Evolutionary conservation across 75 land plant genomes (phyloP), one percentile per base, ranked within the genome.

Genomic region (Pinus taeda): DNA sequence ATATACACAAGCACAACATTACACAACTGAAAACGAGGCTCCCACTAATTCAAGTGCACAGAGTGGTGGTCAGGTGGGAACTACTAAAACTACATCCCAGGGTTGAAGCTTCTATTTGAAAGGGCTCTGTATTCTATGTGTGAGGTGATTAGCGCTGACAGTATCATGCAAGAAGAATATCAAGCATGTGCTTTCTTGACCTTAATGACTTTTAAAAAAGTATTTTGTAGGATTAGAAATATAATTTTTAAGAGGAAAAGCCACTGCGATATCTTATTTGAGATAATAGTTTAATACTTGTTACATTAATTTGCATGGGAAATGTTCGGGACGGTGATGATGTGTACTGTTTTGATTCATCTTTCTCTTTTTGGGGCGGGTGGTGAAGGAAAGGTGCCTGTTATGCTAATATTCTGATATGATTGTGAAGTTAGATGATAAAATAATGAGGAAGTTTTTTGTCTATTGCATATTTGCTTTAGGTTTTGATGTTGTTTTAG

Each of bases 11-110:
- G 11, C 71, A 39, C 36, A 42, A n/a, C 71, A 69, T 18, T 69
- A 69, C 42, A 42, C 71, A 9, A 37, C 71, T 20, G 71, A 69
- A 69, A 69, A 18, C n/a, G 71, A 69, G 9, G 71, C 22, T 3
- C 2, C 71, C 42, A 53, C 22, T n/a, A 69, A 69, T 69, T 42
- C 71, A 39, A 69, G 71, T 69, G 71, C 71, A 18, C 71, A 66
- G 45, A 69, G 71, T 21, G 18, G 71, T 69, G 71, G 71, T 18
- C 71, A 69, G 53, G 53, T 42, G 37, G 71, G 20, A 42, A 33
- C n/a, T 69, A 12, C 71, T 20, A 69, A 69, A 69, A 37, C 55
- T 2, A 3, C 71, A 69, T 39, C 71, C 36, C 71, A 69, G 71
- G 42, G 24, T 42, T 69, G 71, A 69, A 69, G 71, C 4, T 65